phyloP scores from a whole-genome alignment of 2,329 filamentous ascomycete genomes.

The Metarhizium brunneum region DNA sequence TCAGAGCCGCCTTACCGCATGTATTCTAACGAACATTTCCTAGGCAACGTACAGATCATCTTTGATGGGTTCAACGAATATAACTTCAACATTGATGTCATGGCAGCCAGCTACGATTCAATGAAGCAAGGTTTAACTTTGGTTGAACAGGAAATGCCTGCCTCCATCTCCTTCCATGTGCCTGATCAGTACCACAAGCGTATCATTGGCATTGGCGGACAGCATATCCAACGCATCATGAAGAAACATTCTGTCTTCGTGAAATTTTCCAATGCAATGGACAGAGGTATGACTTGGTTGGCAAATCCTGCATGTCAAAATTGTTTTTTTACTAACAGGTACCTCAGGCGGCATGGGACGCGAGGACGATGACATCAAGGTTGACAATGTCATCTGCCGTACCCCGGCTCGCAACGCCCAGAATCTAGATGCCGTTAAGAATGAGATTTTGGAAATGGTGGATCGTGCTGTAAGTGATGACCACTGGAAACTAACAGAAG shows the following conservation, averaged over 20 bases:
- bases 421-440: slow-evolving; percentile 93
- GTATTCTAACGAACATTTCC: not conserved
- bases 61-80: slow-evolving; percentile 99
- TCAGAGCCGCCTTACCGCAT: not conserved
- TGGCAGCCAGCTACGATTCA: slow-evolving; percentile 83
- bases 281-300: slow-evolving; percentile 51
- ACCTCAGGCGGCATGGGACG: slow-evolving; percentile 59
- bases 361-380: slow-evolving; percentile 95
- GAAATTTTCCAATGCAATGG: slow-evolving; percentile 99
- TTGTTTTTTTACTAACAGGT: slow-evolving; percentile 15
- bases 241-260: slow-evolving; percentile 99
- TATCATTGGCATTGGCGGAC: slow-evolving; percentile 95
- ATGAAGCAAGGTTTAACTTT: slow-evolving; percentile 87
- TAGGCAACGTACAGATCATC: slow-evolving; percentile 92
- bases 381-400: slow-evolving; percentile 97
- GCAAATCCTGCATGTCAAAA: not conserved
- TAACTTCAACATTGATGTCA: slow-evolving; percentile 99
- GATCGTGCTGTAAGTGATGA: slow-evolving; percentile 66
- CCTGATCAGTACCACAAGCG: slow-evolving; percentile 99
- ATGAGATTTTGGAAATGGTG: slow-evolving; percentile 99
- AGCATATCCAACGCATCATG: slow-evolving; percentile 99
- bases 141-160: slow-evolving; percentile 98
- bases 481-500: not conserved
- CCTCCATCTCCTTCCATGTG: slow-evolving; percentile 97
- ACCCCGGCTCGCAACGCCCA: slow-evolving; percentile 95